Evolutionary conservation across 129 eudicot species (phyloP).

Genomic region (Ambrosia trifida): DNA sequence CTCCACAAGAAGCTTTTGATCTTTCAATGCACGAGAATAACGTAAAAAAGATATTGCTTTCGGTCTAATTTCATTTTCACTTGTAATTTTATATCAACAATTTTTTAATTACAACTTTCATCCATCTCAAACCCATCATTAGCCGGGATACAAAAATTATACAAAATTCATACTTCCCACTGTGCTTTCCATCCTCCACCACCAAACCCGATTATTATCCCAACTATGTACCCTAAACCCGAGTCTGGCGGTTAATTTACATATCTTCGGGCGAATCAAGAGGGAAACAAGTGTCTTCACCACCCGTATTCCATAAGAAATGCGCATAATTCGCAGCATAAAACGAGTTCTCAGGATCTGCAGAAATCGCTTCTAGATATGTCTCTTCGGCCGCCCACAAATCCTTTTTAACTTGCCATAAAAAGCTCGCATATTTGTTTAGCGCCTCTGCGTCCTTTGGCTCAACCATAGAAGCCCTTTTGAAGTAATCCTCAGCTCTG

Average conservation of each 20-base stretch:
- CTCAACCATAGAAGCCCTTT: slow-evolving; percentile 67
- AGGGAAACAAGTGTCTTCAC: slow-evolving; percentile 92
- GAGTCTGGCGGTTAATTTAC: slow-evolving; percentile 5
- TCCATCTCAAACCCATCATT: not conserved
- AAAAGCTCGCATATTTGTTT: slow-evolving; percentile 78
- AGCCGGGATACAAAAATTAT: not conserved
- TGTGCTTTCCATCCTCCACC: slow-evolving; percentile 11
- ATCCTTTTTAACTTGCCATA: slow-evolving; percentile 76
- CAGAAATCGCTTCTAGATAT: slow-evolving; percentile 72
- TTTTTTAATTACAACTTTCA: slow-evolving; percentile 36
- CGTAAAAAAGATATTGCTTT: not conserved
- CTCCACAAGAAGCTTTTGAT: not conserved
- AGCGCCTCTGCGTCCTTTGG: slow-evolving; percentile 89
- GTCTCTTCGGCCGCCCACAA: slow-evolving; percentile 97
- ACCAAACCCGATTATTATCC: slow-evolving; percentile 13
- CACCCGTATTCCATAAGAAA: slow-evolving; percentile 89
- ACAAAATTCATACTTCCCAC: slow-evolving; percentile 22
- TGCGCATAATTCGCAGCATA: slow-evolving; percentile 90
- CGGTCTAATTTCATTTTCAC: slow-evolving; percentile 15
- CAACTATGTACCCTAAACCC: slow-evolving; percentile 25
- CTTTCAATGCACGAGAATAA: not conserved
- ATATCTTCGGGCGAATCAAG: slow-evolving; percentile 41
- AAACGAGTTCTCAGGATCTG: slow-evolving; percentile 72
- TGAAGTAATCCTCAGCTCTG: slow-evolving; percentile 94
- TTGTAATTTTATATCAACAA: slow-evolving; percentile 27